Base-by-base conservation (phyloP, 1,139 yeast species). In the Nematodospora anomalae region DNA sequence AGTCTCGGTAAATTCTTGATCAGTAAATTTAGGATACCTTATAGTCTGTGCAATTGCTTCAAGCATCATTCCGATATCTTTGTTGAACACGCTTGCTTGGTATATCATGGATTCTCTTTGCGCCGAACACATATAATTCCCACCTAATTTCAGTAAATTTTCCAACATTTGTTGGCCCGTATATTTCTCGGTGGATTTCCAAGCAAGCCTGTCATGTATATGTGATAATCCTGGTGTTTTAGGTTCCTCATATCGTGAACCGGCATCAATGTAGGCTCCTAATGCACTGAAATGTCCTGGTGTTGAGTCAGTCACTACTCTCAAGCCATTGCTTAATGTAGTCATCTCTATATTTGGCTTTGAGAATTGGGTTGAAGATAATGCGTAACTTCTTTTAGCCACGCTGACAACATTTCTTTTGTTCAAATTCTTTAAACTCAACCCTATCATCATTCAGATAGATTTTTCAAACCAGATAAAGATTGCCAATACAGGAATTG, bases 281-380 rank as follows among this genome's bases (percentile, higher is more conserved):
- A 90, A 63, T 0, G 97, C 96, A 37, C 92, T 75, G 57, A 92
- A 92, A 58, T 90, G 96, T 21, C 96, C 92, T 1, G 96, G 95
- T 0, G 85, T 76, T 29, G 88, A 80, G 45, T 88, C 95, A 2
- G 96, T 83, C 12, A 89, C 92, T 7, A 92, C 82, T 44, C 84
- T 70, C 29, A 90, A 66, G 3, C 97, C 97, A 61, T 89, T 92
- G 10, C 74, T 52, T 26, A 90, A 67, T 1, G 81, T 76, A 6
- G 83, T 67, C 45, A 80, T 52, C 38, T 67, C 62, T 18, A 66
- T 55, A 38, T 57, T 53, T n/a, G 67, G 62, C n/a, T 28, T 14
- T 4, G 26, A 18, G 21, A 18, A 18, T 7, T 30, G 33, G 9
- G 36, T 27, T 8, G 35, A 2, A 8, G 27, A 10, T 20, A 26